Conservation (phyloP, 2,329 filamentous ascomycete species). For the Sarocladium brachiariae region DNA sequence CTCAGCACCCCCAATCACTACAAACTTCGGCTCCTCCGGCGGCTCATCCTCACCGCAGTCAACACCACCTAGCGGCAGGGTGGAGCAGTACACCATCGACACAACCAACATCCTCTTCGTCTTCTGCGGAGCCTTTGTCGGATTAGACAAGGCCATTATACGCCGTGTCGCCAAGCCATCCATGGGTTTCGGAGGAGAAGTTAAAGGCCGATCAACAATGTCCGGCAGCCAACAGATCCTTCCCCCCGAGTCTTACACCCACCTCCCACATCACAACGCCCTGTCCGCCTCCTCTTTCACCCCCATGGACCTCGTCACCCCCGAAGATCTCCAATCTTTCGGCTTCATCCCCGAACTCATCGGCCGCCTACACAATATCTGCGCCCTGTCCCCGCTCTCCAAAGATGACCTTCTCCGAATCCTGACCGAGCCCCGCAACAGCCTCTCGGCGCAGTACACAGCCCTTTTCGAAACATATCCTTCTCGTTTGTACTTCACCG, state of each 20-base stretch:
- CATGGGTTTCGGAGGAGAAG: slow-evolving; percentile 84
- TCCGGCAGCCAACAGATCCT: slow-evolving; percentile 49
- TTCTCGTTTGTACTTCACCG: slow-evolving; percentile 77
- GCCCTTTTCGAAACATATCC: slow-evolving; percentile 77
- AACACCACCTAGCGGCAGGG: slow-evolving; percentile 41
- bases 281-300: slow-evolving; percentile 37
- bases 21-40: slow-evolving; percentile 41
- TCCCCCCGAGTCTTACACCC: slow-evolving; percentile 53
- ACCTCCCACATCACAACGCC: slow-evolving; percentile 48
- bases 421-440: slow-evolving; percentile 86
- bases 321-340: slow-evolving; percentile 72
- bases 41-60: slow-evolving; percentile 38
- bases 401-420: slow-evolving; percentile 69
- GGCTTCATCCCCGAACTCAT: slow-evolving; percentile 95
- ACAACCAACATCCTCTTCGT: slow-evolving; percentile 98
- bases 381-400: slow-evolving; percentile 72
- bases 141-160: slow-evolving; percentile 79
- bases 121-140: slow-evolving; percentile 91
- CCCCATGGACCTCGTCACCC: slow-evolving; percentile 64
- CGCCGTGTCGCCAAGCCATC: slow-evolving; percentile 78
- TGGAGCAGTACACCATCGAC: slow-evolving; percentile 67
- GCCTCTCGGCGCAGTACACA: slow-evolving; percentile 79
- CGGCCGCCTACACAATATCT: slow-evolving; percentile 87
- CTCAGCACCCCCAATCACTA: slow-evolving; percentile 44
- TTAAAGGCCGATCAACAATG: slow-evolving; percentile 52